phyloP scores from a whole-genome alignment of 495 filamentous ascomycete species.

The Sordaria brevicollis region DNA sequence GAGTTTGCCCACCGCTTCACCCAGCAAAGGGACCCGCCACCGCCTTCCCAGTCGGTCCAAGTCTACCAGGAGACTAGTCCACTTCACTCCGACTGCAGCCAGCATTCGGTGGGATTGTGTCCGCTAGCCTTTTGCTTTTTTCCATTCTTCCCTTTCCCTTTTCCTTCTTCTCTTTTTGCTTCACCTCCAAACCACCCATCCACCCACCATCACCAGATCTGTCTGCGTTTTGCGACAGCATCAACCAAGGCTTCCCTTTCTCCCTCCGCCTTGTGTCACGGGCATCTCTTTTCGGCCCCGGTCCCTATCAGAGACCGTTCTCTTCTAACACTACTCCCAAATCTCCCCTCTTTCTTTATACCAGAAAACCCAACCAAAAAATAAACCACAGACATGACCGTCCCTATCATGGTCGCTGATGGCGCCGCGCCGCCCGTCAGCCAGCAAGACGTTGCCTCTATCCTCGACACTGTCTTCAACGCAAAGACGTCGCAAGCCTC shows the following conservation, averaged over 20 bases:
- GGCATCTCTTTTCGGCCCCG: not conserved
- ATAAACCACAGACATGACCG: slow-evolving; percentile 12
- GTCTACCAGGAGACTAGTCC: not conserved
- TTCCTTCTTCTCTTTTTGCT: not conserved
- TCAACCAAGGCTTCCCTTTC: not conserved
- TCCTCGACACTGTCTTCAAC: slow-evolving; percentile 67
- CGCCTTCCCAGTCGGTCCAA: not conserved
- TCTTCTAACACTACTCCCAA: not conserved
- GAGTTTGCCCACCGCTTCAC: not conserved
- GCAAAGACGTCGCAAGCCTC: slow-evolving; percentile 77
- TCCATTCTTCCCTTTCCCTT: not conserved
- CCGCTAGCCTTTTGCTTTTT: not conserved
- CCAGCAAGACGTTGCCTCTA: slow-evolving; percentile 57
- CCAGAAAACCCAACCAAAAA: not conserved
- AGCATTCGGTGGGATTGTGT: not conserved
- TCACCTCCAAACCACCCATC: not conserved
- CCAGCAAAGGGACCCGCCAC: not conserved
- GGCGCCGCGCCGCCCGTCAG: slow-evolving; percentile 48
- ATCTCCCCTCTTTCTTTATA: not conserved
- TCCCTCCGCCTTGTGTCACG: not conserved
- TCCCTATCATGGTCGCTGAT: slow-evolving; percentile 22
- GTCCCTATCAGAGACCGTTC: not conserved
- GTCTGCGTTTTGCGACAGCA: not conserved
- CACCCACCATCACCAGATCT: not conserved
- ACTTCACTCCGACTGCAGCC: not conserved